Evolutionary conservation across 768 basidiomycete genomes (phyloP).

Genomic region (Macrolepiota albuminosa): DNA sequence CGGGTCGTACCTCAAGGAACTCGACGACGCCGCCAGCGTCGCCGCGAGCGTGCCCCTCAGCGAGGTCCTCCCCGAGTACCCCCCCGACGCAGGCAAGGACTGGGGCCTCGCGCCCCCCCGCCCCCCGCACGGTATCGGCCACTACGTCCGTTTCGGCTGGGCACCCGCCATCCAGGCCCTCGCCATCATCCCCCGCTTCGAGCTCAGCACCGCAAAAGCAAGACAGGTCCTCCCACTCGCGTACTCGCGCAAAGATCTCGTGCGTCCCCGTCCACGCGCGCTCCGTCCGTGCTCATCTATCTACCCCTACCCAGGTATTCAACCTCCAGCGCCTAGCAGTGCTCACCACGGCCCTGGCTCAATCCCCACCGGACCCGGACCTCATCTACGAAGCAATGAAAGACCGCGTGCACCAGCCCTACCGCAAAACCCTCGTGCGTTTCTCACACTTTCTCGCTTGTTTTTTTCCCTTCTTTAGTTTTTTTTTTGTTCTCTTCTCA

Average conservation of each 20-base stretch:
- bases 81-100: slow-evolving; percentile 82
- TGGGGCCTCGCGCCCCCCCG: slow-evolving; percentile 87
- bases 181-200: slow-evolving; percentile 92
- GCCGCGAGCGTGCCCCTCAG: slow-evolving; percentile 90
- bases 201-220: slow-evolving; percentile 94
- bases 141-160: slow-evolving; percentile 90
- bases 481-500: background rate
- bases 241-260: slow-evolving; percentile 90
- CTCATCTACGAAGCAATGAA: slow-evolving; percentile 99
- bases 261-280: too few relatives aligned
- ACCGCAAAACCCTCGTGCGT: slow-evolving; percentile 81
- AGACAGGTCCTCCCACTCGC: slow-evolving; percentile 78
- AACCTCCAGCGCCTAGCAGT: slow-evolving; percentile 96
- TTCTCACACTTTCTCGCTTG: slow-evolving; percentile 3
- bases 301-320: slow-evolving; percentile 66
- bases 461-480: too few relatives aligned
- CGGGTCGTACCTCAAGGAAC: slow-evolving; percentile 90
- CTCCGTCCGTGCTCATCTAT: too few relatives aligned
- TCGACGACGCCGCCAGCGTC: slow-evolving; percentile 73
- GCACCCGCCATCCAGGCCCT: slow-evolving; percentile 81
- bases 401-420: slow-evolving; percentile 96
- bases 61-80: slow-evolving; percentile 95
- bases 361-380: slow-evolving; percentile 87
- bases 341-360: slow-evolving; percentile 87
- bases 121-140: slow-evolving; percentile 89